A percentile compares a stretch with the other conserved stretches of the same genome.
Evolutionary conservation across 345 rosid species (phyloP).

Genomic region (Aegle marmelos): DNA sequence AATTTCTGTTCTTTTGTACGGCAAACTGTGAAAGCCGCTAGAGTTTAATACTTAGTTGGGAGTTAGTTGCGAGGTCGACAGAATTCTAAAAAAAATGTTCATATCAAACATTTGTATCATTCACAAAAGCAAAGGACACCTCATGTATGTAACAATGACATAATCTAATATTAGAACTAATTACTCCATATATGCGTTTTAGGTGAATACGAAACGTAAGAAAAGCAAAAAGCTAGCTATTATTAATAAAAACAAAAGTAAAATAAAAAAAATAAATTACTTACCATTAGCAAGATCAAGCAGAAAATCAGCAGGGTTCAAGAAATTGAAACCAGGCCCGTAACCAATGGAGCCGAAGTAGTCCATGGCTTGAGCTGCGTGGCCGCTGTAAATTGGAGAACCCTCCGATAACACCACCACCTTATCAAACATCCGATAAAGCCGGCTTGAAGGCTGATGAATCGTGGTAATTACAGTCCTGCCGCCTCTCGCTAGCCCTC

Average conservation of each 20-base stretch:
- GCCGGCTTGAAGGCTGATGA: slow-evolving; percentile 87
- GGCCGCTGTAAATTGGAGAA: slow-evolving; percentile 64
- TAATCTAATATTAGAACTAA: neutral
- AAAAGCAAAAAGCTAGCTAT: neutral
- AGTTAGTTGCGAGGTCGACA: neutral
- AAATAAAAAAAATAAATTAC: slow-evolving; percentile 3
- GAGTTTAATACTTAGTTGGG: slow-evolving; percentile 6
- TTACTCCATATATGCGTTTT: neutral
- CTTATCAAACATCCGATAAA: slow-evolving; percentile 83
- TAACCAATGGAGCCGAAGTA: slow-evolving; percentile 68
- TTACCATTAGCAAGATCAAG: slow-evolving; percentile 94
- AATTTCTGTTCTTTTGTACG: neutral
- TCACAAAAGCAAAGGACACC: neutral
- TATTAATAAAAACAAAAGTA: neutral
- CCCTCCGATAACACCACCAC: slow-evolving; percentile 80
- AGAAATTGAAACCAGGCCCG: slow-evolving; percentile 53
- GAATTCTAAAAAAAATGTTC: neutral
- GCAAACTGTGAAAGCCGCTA: neutral
- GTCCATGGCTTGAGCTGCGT: slow-evolving; percentile 61
- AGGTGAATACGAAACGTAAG: neutral
- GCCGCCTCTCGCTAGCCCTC: slow-evolving; percentile 66
- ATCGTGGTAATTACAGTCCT: slow-evolving; percentile 78
- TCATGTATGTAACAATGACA: neutral
- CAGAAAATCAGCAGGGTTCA: slow-evolving; percentile 88
- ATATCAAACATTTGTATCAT: neutral